Base-by-base conservation (phyloP, 305 asterid genomes). In the Fraxinus xanthoxyloides region DNA sequence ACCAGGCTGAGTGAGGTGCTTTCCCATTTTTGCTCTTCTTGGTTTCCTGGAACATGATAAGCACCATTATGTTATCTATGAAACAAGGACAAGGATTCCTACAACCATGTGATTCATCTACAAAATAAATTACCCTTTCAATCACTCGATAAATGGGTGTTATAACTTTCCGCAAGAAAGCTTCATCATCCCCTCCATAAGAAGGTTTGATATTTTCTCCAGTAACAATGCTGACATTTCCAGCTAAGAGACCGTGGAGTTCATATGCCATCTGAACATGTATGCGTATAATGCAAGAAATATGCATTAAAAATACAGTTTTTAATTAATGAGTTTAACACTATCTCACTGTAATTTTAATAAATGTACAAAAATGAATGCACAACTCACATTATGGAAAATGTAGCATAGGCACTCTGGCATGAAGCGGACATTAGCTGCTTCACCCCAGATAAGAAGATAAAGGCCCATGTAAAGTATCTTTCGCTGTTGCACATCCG, bases 361-460 rank as follows among this genome's bases (percentile, higher is more conserved):
- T 35, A 79, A 75, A 31, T 13, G 82, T 31, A 15, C 21, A 75
- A 81, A 80, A 79, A 79, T 79, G 76, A 86, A 83, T 30, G 82
- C 85, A 85, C 72, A 80, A 86, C 99, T 89, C 79, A 97, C 99
- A 77, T 95, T 97, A 86, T 95, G 99, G 84, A 97, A 97, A 88
- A 97, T 97, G 90, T 97, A 97, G 93, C 99, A 95, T 59, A 97
- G 89, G 85, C 98, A 97, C 95, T 97, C 99, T 31, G 99, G 99
- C 94, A 97, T 91, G 92, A 97, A 97, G 72, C 98, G 96, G 51
- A 93, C 85, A 80, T 97, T 97, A 84, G 97, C 98, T 72, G 97
- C 99, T 91, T 97, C 99, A 40, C 99, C 99, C 99, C 99, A 97
- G 78, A 97, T 92, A 82, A 97, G 98, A 88, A 97, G 98, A 88